phyloP scores from a whole-genome alignment of 1,284 basidiomycete genomes.

The Amylostereum areolatum region DNA sequence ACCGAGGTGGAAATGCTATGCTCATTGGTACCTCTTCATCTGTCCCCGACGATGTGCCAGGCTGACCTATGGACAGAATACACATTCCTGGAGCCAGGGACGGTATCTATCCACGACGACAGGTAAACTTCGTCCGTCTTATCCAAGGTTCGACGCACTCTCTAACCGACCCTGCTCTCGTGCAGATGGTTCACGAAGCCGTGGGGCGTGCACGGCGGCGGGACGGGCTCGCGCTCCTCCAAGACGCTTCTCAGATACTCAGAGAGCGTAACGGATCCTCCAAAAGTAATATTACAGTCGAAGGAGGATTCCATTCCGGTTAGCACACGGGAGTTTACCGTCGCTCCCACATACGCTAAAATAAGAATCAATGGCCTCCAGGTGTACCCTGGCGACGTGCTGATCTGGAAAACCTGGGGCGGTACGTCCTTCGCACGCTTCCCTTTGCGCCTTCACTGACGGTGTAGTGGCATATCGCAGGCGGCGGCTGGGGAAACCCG shows the following conservation, averaged over 20 bases:
- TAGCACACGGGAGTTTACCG: too few relatives aligned
- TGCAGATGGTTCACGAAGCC: slow-evolving; percentile 23
- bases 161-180: neutral
- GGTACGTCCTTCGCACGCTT: slow-evolving; percentile 11
- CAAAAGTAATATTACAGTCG: slow-evolving; percentile 17
- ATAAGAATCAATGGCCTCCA: too few relatives aligned
- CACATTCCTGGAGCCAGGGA: slow-evolving; percentile 21
- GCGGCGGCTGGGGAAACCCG: slow-evolving; percentile 18
- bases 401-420: slow-evolving; percentile 26
- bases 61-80: slow-evolving; percentile 10
- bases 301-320: slow-evolving; percentile 20
- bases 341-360: too few relatives aligned
- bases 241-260: slow-evolving; percentile 22
- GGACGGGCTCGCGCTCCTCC: slow-evolving; percentile 20
- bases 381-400: slow-evolving; percentile 17
- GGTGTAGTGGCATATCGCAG: neutral
- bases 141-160: neutral
- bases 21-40: slow-evolving; percentile 12
- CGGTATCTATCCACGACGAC: slow-evolving; percentile 25
- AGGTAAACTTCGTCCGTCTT: slow-evolving; percentile 7
- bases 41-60: too few relatives aligned
- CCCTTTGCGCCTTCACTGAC: neutral
- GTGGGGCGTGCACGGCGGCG: slow-evolving; percentile 27
- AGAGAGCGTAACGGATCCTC: slow-evolving; percentile 12
- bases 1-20: slow-evolving; percentile 25